These are phyloP conservation scores for Suaeda aralocaspica DNA, from an alignment of 148 eudicot genomes.

Conservation along the genomic window DNA sequence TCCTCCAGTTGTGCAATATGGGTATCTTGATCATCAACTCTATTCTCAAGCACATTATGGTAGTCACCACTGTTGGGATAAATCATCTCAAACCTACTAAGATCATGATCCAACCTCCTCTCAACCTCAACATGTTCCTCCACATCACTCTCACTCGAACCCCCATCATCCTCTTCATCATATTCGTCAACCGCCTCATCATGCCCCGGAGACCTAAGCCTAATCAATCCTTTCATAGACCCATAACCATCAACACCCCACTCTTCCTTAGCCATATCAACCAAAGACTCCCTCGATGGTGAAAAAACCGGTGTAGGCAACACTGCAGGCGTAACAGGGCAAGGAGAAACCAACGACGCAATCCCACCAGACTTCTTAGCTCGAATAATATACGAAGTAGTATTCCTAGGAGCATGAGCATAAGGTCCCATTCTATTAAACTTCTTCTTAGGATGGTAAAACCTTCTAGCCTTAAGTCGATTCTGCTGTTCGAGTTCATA, in stretches of 20 bases:
- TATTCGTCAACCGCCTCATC: constrained; percentile 60
- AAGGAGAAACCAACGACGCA: constrained; percentile 73
- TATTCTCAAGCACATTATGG: constrained; percentile 61
- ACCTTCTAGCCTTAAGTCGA: constrained; percentile 61
- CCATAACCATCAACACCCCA: constrained; percentile 99
- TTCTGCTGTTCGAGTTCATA: constrained; percentile 77
- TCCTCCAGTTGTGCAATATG: constrained; percentile 86
- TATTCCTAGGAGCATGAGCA: constrained; percentile 83
- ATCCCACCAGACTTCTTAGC: constrained; percentile 92
- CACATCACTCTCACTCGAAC: constrained; percentile 88
- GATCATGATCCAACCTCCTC: constrained; percentile 91
- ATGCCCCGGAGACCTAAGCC: constrained; percentile 72
- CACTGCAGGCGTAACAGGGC: constrained; percentile 82
- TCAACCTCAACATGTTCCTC: constrained; percentile 98
- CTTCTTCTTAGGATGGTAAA: constrained; percentile 56
- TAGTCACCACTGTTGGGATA: constrained; percentile 57
- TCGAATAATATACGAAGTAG: constrained; percentile 75
- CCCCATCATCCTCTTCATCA: constrained; percentile 72
- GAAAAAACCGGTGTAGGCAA: constrained; percentile 88
- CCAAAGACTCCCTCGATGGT: constrained; percentile 79
- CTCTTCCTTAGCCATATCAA: constrained; percentile 95
- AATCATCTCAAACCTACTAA: constrained; percentile 93
- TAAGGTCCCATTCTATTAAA: constrained; percentile 67
- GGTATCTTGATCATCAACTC: constrained; percentile 96
- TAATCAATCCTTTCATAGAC: constrained; percentile 88